Percentiles rank a stretch among this genome's conserved stretches.
phyloP scores from a whole-genome alignment of 768 basidiomycete genomes.

The Naganishia vishniacii region DNA sequence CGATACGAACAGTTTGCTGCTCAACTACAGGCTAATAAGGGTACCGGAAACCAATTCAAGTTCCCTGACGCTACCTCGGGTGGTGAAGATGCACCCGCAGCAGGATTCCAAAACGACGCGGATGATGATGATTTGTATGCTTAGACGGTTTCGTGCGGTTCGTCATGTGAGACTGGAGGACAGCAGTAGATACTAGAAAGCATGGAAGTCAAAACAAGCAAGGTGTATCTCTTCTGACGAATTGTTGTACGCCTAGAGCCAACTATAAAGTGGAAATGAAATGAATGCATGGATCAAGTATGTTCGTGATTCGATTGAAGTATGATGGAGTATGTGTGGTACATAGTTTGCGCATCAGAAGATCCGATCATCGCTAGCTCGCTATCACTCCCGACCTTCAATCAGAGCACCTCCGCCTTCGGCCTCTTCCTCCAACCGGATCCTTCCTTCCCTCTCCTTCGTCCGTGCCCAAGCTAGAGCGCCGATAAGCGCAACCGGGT shows the following conservation, averaged over 20 bases:
- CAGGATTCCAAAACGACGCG: slow-evolving; percentile 62
- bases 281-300: neutral
- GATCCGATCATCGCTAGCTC: too few species aligned
- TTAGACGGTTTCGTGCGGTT: slow-evolving; percentile 47
- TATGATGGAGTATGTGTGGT: too few species aligned
- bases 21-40: slow-evolving; percentile 49
- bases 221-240: neutral
- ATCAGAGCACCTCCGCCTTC: slow-evolving; percentile 28
- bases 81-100: slow-evolving; percentile 43
- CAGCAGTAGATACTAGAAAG: neutral
- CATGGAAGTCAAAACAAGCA: slow-evolving; percentile 17
- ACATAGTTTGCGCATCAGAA: too few species aligned
- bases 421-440: slow-evolving; percentile 48
- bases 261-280: slow-evolving; percentile 18
- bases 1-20: slow-evolving; percentile 98
- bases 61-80: slow-evolving; percentile 73
- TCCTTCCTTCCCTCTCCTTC: slow-evolving; percentile 46
- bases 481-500: slow-evolving; percentile 47
- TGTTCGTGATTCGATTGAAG: too few species aligned
- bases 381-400: slow-evolving; percentile 15
- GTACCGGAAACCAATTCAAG: slow-evolving; percentile 90
- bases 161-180: neutral
- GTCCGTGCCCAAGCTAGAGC: slow-evolving; percentile 46
- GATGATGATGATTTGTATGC: slow-evolving; percentile 90
- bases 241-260: slow-evolving; percentile 20